phyloP scores from a whole-genome alignment of 306 rosid species.

The Cucurbita argyrosperma region DNA sequence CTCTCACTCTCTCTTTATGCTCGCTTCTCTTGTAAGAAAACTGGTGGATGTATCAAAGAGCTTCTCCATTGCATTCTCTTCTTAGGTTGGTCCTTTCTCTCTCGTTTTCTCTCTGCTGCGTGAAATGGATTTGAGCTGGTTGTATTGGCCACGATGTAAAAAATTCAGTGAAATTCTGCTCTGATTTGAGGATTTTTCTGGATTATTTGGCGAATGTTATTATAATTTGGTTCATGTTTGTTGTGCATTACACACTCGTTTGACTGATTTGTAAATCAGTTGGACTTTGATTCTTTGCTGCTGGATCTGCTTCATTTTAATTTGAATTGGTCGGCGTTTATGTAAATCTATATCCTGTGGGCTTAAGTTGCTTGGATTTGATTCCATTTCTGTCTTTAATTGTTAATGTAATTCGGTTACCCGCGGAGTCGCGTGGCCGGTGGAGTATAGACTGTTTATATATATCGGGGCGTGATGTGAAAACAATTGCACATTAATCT shows the following conservation, averaged over 20 bases:
- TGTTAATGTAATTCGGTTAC: not conserved
- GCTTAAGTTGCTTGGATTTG: constrained; percentile 8
- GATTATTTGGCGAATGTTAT: not conserved
- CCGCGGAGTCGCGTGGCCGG: not conserved
- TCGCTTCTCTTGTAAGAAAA: constrained; percentile 45
- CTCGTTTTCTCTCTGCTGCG: not conserved
- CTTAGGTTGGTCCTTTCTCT: constrained; percentile 30
- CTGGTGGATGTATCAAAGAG: constrained; percentile 25
- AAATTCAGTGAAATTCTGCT: constrained; percentile 12
- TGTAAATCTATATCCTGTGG: not conserved
- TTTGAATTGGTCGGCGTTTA: constrained; percentile 6
- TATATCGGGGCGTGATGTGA: not conserved
- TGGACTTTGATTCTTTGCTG: constrained; percentile 9
- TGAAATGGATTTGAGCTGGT: not conserved
- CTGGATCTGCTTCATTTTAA: constrained; percentile 29
- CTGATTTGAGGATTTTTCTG: not conserved
- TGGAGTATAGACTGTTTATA: not conserved
- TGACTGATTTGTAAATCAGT: constrained; percentile 20
- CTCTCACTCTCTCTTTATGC: constrained; percentile 8
- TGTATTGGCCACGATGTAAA: constrained; percentile 8
- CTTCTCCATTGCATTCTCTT: constrained; percentile 25
- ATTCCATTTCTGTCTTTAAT: not conserved
- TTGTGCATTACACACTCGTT: constrained; percentile 1
- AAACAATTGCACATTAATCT: not conserved
- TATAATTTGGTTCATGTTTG: not conserved